Percentiles rank a stretch among this genome's conserved stretches.
These are phyloP conservation scores for Stenocarpella maydis DNA, from an alignment of 2,329 filamentous ascomycete genomes.

Conservation along the genomic window DNA sequence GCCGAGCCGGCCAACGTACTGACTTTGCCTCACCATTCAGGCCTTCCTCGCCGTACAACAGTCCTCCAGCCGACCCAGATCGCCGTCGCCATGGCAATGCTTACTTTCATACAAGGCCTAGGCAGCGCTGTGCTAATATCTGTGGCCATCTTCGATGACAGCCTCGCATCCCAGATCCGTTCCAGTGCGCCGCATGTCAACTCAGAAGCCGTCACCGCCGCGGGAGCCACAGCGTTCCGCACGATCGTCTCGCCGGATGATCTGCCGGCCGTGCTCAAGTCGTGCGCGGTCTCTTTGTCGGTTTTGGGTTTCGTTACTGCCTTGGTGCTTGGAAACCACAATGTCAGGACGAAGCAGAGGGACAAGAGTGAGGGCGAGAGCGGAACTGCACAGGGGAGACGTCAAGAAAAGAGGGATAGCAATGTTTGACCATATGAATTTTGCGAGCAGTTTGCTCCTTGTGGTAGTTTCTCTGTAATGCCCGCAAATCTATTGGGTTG, in stretches of 20 bases:
- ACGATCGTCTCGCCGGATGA: conserved; percentile 41
- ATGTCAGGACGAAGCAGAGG: conserved; percentile 45
- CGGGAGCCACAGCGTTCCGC: conserved; percentile 50
- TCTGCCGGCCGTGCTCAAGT: conserved; percentile 46
- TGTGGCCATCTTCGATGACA: conserved; percentile 40
- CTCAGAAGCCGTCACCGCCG: conserved; percentile 43
- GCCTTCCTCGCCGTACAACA: conserved; percentile 41
- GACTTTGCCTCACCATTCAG: conserved; percentile 27
- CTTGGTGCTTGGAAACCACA: conserved; percentile 57
- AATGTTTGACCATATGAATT: background rate
- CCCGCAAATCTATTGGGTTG: background rate
- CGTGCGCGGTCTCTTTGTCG: conserved; percentile 48
- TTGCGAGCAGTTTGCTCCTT: background rate
- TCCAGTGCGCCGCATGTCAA: conserved; percentile 41
- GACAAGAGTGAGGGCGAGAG: background rate
- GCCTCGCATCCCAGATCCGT: conserved; percentile 40
- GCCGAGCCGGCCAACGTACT: background rate
- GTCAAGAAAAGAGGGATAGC: background rate
- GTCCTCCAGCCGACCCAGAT: conserved; percentile 38
- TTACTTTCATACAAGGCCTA: conserved; percentile 41
- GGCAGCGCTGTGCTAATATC: conserved; percentile 40
- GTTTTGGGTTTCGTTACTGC: conserved; percentile 45
- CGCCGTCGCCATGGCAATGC: conserved; percentile 40
- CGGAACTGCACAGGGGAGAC: background rate
- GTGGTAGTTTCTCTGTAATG: too few relatives aligned